Conservation (phyloP, 306 rosid species). For the Cucurbita maxima region DNA sequence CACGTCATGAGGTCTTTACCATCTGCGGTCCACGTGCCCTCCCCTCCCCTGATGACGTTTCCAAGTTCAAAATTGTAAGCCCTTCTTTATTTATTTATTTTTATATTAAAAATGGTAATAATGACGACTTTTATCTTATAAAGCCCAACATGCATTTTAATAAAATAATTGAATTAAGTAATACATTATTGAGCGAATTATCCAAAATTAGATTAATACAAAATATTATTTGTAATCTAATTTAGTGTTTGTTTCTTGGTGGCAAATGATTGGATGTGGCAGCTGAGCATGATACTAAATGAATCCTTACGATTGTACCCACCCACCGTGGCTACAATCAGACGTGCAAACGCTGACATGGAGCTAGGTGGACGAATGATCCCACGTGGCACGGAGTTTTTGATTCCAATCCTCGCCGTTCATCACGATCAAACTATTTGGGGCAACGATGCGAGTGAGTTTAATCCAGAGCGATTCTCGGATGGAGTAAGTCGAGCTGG, state of each 20-base stretch:
- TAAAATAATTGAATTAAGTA: no score
- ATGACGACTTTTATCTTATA: no score
- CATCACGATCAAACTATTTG: slow-evolving; percentile 70
- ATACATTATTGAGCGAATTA: background rate
- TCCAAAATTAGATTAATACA: no score
- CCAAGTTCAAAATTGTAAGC: slow-evolving; percentile 78
- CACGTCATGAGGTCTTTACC: slow-evolving; percentile 77
- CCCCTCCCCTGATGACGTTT: slow-evolving; percentile 61
- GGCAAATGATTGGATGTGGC: slow-evolving; percentile 17
- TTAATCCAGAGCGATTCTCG: slow-evolving; percentile 72
- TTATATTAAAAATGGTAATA: no score
- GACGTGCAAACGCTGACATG: slow-evolving; percentile 57
- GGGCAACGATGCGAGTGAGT: slow-evolving; percentile 75
- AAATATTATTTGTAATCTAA: background rate
- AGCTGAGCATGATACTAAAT: slow-evolving; percentile 81
- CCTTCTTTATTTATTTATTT: background rate
- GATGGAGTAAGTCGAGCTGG: slow-evolving; percentile 65
- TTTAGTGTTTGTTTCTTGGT: background rate
- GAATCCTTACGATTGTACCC: slow-evolving; percentile 77
- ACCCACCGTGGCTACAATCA: slow-evolving; percentile 63
- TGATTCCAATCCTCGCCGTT: slow-evolving; percentile 79
- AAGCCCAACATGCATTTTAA: no score
- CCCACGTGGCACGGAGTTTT: slow-evolving; percentile 72
- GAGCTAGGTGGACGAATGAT: slow-evolving; percentile 56
- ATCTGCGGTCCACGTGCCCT: slow-evolving; percentile 81